A percentile compares a stretch with the other conserved stretches of the same genome.
phyloP scores from a whole-genome alignment of 345 rosid genomes.

The Noccaea bulbosa region DNA sequence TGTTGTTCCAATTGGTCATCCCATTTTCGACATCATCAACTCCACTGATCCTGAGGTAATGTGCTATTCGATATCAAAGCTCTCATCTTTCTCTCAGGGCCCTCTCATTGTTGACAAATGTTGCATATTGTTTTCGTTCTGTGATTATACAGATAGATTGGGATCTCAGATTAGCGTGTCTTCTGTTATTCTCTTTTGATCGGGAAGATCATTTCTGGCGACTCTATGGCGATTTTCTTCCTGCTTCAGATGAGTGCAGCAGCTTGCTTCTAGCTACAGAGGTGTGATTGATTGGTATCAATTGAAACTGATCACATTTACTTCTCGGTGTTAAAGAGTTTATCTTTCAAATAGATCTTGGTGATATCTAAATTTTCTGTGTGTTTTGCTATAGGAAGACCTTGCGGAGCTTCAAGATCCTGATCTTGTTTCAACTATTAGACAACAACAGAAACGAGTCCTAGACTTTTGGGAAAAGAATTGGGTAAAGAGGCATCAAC shows the following conservation, averaged over 20 bases:
- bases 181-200: slow-evolving; percentile 83
- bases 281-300: slow-evolving; percentile 48
- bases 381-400: slow-evolving; percentile 56
- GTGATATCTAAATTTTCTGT: slow-evolving; percentile 21
- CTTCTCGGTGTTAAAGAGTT: background rate
- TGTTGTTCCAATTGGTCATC: slow-evolving; percentile 87
- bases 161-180: slow-evolving; percentile 95
- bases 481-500: slow-evolving; percentile 60
- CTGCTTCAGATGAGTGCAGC: slow-evolving; percentile 79
- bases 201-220: slow-evolving; percentile 82
- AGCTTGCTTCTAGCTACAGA: slow-evolving; percentile 94
- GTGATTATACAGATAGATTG: slow-evolving; percentile 70
- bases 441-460: slow-evolving; percentile 69
- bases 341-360: background rate
- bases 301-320: background rate
- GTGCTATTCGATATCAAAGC: background rate
- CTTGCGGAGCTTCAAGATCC: slow-evolving; percentile 88
- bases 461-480: slow-evolving; percentile 85
- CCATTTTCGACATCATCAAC: slow-evolving; percentile 88
- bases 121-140: slow-evolving; percentile 20
- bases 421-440: slow-evolving; percentile 75
- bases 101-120: background rate
- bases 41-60: slow-evolving; percentile 88
- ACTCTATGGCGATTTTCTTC: slow-evolving; percentile 86
- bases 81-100: slow-evolving; percentile 24